Conservation (phyloP, 352 stramenopile genomes). For the Globisporangium sylvaticum region DNA sequence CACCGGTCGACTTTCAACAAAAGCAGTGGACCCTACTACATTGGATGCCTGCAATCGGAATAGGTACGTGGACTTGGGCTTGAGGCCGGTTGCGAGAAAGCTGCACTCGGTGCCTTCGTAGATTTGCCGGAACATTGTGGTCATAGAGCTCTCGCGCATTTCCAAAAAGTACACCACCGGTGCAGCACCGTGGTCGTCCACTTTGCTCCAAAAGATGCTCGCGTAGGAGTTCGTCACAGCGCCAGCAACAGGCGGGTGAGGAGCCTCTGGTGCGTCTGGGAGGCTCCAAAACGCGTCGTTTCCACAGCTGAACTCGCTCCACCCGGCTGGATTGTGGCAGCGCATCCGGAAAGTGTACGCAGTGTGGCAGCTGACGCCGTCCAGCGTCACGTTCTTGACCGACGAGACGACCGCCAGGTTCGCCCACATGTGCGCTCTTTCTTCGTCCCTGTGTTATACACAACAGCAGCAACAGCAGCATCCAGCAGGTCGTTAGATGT, state of each 20-base stretch:
- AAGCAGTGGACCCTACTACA: slow-evolving; percentile 46
- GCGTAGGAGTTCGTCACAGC: slow-evolving; percentile 64
- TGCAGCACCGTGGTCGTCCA: slow-evolving; percentile 48
- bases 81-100: slow-evolving; percentile 48
- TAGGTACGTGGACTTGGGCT: slow-evolving; percentile 45
- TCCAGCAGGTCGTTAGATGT: not conserved
- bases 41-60: slow-evolving; percentile 77
- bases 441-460: slow-evolving; percentile 34
- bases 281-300: slow-evolving; percentile 61
- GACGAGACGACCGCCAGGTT: slow-evolving; percentile 32
- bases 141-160: slow-evolving; percentile 29
- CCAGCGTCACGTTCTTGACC: slow-evolving; percentile 40
- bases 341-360: slow-evolving; percentile 57
- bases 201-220: slow-evolving; percentile 68
- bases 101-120: slow-evolving; percentile 67
- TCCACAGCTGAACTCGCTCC: slow-evolving; percentile 55
- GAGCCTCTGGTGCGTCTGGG: slow-evolving; percentile 39
- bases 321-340: slow-evolving; percentile 59
- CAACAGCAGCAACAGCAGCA: not conserved
- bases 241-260: slow-evolving; percentile 44
- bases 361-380: slow-evolving; percentile 43
- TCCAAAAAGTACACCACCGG: slow-evolving; percentile 65
- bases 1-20: slow-evolving; percentile 60
- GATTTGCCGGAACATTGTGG: slow-evolving; percentile 31
- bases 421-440: slow-evolving; percentile 37